Evolutionary conservation across 441 rosid genomes (phyloP), one percentile per base, ranked within the genome.

Genomic region (Populus hybrid): DNA sequence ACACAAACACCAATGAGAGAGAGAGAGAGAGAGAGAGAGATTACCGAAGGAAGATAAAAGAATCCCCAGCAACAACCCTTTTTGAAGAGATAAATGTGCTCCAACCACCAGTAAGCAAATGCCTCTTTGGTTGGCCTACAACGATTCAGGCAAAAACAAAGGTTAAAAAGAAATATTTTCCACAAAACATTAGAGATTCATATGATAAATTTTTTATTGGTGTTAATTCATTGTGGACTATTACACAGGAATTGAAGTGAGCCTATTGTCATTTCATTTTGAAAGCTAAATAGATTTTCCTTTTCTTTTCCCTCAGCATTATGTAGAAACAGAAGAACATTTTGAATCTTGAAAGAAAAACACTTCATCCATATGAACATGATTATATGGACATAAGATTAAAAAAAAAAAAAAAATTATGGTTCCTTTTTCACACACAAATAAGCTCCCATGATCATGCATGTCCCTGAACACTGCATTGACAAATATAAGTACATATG

Each of bases 81-180:
- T 87, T 91, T 23, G 87, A 74, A 8, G 85, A 59, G 23, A 86
- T 81, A 74, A 88, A 91, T 16, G 75, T 74, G 74, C 89, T 89
- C 93, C 92, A 91, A 16, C 95, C 95, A 63, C 84, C 85, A 1
- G 92, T 89, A 50, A 89, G 77, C 81, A 88, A 76, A 81, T 91
- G 95, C 68, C 92, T 79, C 84, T 74, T 85, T 11, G 94, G 92
- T 68, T 84, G 85, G 78, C 92, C 92, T 89, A 71, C 74, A 77
- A 45, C 76, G 64, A 18, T 38, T 67, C 26, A 56, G 68, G 2
- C 64, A 64, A 77, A 50, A 18, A 68, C 68, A 73, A 35, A 12
- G 59, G 42, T 64, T 56, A 50, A 24, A 68, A 61, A 73, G 56
- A 24, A 64, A 74, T 67, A 45, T 8, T 23, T 35, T 26, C 53